Conservation (phyloP, 2,329 filamentous ascomycete species). For the Trichoderma pleuroti region DNA sequence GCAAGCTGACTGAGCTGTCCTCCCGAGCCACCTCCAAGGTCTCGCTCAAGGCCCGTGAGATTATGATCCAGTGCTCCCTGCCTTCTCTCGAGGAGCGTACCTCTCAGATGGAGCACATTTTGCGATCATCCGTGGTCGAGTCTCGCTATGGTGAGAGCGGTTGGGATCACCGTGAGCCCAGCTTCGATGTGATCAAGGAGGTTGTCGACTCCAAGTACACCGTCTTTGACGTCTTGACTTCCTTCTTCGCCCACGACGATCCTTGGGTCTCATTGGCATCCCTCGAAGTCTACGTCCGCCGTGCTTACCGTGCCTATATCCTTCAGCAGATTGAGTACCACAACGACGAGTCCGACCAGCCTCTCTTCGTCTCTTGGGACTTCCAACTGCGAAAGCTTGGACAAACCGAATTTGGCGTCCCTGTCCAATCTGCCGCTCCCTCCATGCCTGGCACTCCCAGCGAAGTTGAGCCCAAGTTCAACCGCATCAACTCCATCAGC, state of each 20-base stretch:
- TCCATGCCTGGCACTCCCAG: constrained; percentile 78
- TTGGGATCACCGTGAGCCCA: constrained; percentile 93
- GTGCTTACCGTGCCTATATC: constrained; percentile 93
- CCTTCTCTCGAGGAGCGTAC: constrained; percentile 94
- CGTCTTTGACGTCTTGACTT: constrained; percentile 90
- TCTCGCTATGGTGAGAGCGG: constrained; percentile 97
- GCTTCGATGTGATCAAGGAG: constrained; percentile 88
- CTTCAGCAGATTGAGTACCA: constrained; percentile 88
- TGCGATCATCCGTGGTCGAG: constrained; percentile 91
- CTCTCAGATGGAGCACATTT: constrained; percentile 96
- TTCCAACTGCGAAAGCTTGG: constrained; percentile 92
- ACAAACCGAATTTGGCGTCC: constrained; percentile 82
- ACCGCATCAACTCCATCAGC: constrained; percentile 89
- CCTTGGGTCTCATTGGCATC: constrained; percentile 92
- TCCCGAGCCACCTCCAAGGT: constrained; percentile 84
- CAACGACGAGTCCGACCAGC: constrained; percentile 64
- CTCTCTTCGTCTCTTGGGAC: constrained; percentile 88
- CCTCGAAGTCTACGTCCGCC: constrained; percentile 92
- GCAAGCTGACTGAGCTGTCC: constrained; percentile 83
- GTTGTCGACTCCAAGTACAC: constrained; percentile 98
- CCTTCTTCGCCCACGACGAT: constrained; percentile 93
- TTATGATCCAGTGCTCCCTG: constrained; percentile 94
- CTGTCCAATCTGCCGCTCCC: constrained; percentile 73
- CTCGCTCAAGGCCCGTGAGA: constrained; percentile 91
- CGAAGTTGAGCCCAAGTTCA: constrained; percentile 58